phyloP scores from a whole-genome alignment of 2,329 filamentous ascomycete species.

The Knufia fluminis region DNA sequence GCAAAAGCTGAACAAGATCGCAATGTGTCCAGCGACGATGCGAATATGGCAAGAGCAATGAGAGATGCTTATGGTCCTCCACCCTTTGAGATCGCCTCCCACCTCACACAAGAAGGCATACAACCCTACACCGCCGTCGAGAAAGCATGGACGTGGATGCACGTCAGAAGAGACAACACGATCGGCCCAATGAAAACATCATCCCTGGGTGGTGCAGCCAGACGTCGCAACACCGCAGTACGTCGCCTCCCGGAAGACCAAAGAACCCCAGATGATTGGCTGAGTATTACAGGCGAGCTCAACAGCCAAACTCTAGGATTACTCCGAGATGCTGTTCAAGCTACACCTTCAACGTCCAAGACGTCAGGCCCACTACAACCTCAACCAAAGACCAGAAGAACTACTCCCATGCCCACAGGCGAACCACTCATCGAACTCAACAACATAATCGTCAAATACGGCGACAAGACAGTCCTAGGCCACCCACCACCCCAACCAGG shows the following conservation, averaged over 20 bases:
- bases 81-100: slow-evolving; percentile 15
- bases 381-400: background rate
- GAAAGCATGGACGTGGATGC: background rate
- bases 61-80: slow-evolving; percentile 16
- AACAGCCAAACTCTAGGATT: background rate
- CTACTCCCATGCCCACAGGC: slow-evolving; percentile 33
- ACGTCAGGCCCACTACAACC: background rate
- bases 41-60: slow-evolving; percentile 1
- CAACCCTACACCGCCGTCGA: background rate
- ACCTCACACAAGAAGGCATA: slow-evolving; percentile 17
- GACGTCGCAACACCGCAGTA: background rate
- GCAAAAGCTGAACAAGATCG: slow-evolving; percentile 1
- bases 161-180: background rate
- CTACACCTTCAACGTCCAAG: background rate
- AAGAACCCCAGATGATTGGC: background rate
- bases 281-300: background rate
- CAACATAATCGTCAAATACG: slow-evolving; percentile 73
- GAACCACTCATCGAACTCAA: slow-evolving; percentile 79
- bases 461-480: slow-evolving; percentile 66
- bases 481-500: slow-evolving; percentile 49
- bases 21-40: background rate
- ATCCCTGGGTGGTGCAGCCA: background rate
- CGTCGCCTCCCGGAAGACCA: background rate
- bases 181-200: background rate
- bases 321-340: background rate